phyloP scores from a whole-genome alignment of 2,329 filamentous ascomycete genomes.

The Colletotrichum sp. region DNA sequence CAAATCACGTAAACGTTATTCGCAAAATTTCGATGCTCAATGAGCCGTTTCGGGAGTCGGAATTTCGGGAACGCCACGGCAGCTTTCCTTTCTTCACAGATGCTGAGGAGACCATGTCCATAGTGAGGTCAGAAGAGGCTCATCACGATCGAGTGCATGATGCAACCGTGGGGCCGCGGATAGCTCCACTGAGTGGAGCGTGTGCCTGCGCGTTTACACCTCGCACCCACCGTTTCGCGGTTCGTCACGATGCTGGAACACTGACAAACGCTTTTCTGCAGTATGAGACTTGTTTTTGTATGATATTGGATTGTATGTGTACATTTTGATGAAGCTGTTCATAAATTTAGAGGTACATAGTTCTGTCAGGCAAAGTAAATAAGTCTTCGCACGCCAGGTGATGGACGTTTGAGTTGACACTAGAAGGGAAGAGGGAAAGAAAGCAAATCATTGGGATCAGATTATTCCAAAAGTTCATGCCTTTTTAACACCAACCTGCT shows the following conservation, averaged over 20 bases:
- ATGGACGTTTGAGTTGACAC: background rate
- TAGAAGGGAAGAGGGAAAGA: too few species aligned
- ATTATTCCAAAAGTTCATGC: accelerated
- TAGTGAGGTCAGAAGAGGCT: background rate
- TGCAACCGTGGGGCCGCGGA: background rate
- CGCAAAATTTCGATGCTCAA: background rate
- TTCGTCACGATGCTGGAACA: background rate
- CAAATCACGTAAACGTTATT: background rate
- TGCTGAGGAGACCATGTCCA: background rate
- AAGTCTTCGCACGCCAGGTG: background rate
- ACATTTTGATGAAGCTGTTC: background rate
- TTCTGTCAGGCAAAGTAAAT: background rate
- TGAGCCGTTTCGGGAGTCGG: background rate
- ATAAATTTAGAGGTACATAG: background rate
- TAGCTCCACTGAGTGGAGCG: background rate
- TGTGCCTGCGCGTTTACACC: background rate
- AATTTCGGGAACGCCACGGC: accelerated
- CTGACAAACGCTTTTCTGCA: accelerated
- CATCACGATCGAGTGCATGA: background rate
- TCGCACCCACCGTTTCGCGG: background rate
- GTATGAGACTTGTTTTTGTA: accelerated
- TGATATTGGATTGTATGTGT: background rate
- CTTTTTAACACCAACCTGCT: accelerated
- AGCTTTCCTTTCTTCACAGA: accelerated
- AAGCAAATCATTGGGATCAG: too few species aligned